Evolutionary conservation across 805 yeast genomes (phyloP), one percentile per base, ranked within the genome.

Genomic region (Naumovozyma dairenensis): DNA sequence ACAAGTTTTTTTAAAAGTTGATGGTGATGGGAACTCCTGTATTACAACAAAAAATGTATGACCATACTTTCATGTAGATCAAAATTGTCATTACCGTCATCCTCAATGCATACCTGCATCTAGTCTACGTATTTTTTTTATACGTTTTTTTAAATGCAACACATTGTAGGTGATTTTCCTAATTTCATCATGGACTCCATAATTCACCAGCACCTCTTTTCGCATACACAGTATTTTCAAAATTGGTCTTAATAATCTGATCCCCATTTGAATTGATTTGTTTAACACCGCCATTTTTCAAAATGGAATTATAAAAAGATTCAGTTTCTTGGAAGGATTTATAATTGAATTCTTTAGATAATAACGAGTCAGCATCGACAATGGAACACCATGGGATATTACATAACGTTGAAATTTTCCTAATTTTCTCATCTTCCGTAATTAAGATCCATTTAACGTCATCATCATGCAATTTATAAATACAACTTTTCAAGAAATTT

Each of bases 161-260:
- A n/a, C n/a, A n/a, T n/a, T n/a, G n/a, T n/a, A n/a, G n/a, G n/a
- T n/a, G n/a, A n/a, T n/a, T n/a, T 18, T 18, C 25, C 24, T 25
- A 21, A 21, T 16, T 14, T 21, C n/a, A 15, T 44, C 42, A 65
- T 42, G 78, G 78, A 20, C 61, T 60, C 82, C 82, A 77, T 38
- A 76, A 58, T 37, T 70, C 59, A 6, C 84, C 84, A 4, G 55
- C 45, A 4, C 77, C 80, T 56, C 82, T 66, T 29, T 78, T 71
- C 3, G 80, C 82, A 55, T 65, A 77, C 21, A 69, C 65, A 14
- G 71, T 66, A 4, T 62, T 57, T 32, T 66, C 65, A 42, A 64
- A 71, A 15, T 59, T 53, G 36, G 75, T 71, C 38, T 56, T 60
- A 38, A 62, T 57, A 29, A 65, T 53, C 29, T 43, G 36, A 17